phyloP scores from a whole-genome alignment of 2,329 filamentous ascomycete genomes.

The Chrysoporthe cubensis region DNA sequence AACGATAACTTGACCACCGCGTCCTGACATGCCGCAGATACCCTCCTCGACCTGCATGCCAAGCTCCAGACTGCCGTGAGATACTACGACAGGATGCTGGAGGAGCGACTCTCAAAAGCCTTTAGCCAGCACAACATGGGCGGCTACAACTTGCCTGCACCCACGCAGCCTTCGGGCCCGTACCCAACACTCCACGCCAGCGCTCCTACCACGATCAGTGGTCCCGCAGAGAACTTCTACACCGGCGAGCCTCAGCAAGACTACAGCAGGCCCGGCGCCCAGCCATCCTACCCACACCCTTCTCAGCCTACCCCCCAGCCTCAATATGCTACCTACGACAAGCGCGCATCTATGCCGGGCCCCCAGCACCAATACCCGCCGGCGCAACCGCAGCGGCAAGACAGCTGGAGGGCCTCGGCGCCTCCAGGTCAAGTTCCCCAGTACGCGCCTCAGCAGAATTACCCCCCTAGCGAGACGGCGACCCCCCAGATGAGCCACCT shows the following conservation, averaged over 20 bases:
- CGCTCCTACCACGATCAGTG: constrained; percentile 46
- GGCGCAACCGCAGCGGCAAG: constrained; percentile 47
- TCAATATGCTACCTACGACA: constrained; percentile 50
- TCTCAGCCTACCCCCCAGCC: constrained; percentile 48
- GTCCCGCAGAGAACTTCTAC: constrained; percentile 80
- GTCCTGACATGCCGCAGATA: constrained; percentile 66
- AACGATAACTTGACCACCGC: constrained; percentile 25
- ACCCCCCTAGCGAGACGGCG: constrained; percentile 39
- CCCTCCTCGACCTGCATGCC: constrained; percentile 88
- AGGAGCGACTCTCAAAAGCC: constrained; percentile 90
- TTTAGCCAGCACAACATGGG: constrained; percentile 81
- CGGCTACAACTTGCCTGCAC: constrained; percentile 62
- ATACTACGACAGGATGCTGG: constrained; percentile 97
- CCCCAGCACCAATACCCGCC: constrained; percentile 49
- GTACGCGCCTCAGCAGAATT: constrained; percentile 42
- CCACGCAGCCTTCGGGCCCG: constrained; percentile 59
- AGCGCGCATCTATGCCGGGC: constrained; percentile 45
- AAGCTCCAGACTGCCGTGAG: constrained; percentile 95
- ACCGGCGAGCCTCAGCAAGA: constrained; percentile 62
- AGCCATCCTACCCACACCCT: constrained; percentile 57
- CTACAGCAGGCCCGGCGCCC: constrained; percentile 52
- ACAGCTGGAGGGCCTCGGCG: constrained; percentile 53
- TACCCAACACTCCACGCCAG: constrained; percentile 73
- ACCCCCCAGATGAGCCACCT: constrained; percentile 37
- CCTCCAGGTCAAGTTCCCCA: constrained; percentile 43